phyloP scores from a whole-genome alignment of 164 flowering plant genomes.

The Cinnamomum chago region DNA sequence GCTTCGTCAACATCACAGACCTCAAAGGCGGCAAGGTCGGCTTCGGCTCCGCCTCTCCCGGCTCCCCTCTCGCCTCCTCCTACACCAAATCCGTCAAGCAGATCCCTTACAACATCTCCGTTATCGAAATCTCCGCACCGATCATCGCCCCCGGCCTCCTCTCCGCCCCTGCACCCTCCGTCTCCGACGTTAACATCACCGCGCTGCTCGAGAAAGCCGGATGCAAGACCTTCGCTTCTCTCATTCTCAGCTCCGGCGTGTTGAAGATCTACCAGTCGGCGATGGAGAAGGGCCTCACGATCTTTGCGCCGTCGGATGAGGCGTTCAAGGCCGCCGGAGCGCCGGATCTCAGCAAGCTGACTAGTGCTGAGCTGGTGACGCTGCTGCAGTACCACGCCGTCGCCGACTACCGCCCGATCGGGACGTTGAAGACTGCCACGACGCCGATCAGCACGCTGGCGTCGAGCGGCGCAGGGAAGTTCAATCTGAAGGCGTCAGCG shows the following conservation, averaged over 20 bases:
- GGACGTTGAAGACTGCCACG: slow-evolving; percentile 53
- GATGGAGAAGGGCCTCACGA: slow-evolving; percentile 61
- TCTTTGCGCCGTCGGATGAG: slow-evolving; percentile 80
- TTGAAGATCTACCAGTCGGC: slow-evolving; percentile 51
- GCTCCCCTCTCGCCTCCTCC: slow-evolving; percentile 59
- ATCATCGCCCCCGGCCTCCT: slow-evolving; percentile 64
- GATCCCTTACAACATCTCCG: slow-evolving; percentile 71
- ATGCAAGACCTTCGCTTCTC: slow-evolving; percentile 65
- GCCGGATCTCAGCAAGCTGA: slow-evolving; percentile 66
- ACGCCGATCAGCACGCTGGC: slow-evolving; percentile 60
- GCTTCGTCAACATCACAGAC: slow-evolving; percentile 90
- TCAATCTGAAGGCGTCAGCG: slow-evolving; percentile 30
- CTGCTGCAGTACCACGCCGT: slow-evolving; percentile 68
- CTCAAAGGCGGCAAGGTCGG: slow-evolving; percentile 78
- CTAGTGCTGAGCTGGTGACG: slow-evolving; percentile 60
- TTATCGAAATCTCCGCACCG: slow-evolving; percentile 61
- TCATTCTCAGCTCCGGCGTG: slow-evolving; percentile 57
- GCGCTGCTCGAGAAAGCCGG: slow-evolving; percentile 74
- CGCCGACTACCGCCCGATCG: slow-evolving; percentile 49
- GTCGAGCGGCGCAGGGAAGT: slow-evolving; percentile 69
- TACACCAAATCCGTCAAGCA: slow-evolving; percentile 61
- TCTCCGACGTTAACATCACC: slow-evolving; percentile 56
- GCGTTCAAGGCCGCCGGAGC: slow-evolving; percentile 58
- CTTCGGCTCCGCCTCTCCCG: slow-evolving; percentile 78
- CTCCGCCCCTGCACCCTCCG: slow-evolving; percentile 58